Conservation (phyloP, 2,329 filamentous ascomycete species). For the Phaeoacremonium minimum region DNA sequence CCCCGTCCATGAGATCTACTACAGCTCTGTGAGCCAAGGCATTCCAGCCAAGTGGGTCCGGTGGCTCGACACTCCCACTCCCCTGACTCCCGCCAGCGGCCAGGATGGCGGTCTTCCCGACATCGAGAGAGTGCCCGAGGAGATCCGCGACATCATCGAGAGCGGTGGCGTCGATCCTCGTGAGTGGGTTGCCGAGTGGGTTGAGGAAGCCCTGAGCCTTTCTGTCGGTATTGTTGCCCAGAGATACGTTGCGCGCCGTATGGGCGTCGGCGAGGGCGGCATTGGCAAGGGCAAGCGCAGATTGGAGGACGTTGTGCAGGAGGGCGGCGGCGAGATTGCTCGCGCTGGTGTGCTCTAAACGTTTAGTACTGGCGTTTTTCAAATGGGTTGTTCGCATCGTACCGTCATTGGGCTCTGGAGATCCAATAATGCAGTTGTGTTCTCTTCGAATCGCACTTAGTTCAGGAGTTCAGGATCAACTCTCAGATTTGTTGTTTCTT, state of each 20-base stretch:
- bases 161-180: constrained; percentile 76
- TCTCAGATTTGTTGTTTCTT: too few relatives aligned
- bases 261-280: constrained; percentile 87
- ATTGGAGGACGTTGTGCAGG: constrained; percentile 50
- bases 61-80: constrained; percentile 80
- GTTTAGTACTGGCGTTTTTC: too few relatives aligned
- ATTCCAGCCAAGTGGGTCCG: constrained; percentile 82
- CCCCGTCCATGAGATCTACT: constrained; percentile 86
- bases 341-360: constrained; percentile 49
- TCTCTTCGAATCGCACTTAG: too few relatives aligned
- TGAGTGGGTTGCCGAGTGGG: constrained; percentile 97
- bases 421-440: too few relatives aligned
- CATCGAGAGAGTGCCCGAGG: constrained; percentile 60
- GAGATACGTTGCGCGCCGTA: constrained; percentile 87
- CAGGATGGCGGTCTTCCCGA: constrained; percentile 34
- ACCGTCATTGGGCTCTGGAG: too few relatives aligned
- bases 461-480: too few relatives aligned
- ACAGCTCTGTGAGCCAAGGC: constrained; percentile 75
- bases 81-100: constrained; percentile 48
- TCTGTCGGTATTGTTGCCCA: constrained; percentile 85
- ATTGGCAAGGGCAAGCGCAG: constrained; percentile 58
- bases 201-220: constrained; percentile 79
- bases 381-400: too few relatives aligned
- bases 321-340: constrained; percentile 55
- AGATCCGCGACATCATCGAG: constrained; percentile 82